Base-by-base conservation (phyloP, 225 moss, liverwort and hornwort genomes). In the Marchantia polymorpha region DNA sequence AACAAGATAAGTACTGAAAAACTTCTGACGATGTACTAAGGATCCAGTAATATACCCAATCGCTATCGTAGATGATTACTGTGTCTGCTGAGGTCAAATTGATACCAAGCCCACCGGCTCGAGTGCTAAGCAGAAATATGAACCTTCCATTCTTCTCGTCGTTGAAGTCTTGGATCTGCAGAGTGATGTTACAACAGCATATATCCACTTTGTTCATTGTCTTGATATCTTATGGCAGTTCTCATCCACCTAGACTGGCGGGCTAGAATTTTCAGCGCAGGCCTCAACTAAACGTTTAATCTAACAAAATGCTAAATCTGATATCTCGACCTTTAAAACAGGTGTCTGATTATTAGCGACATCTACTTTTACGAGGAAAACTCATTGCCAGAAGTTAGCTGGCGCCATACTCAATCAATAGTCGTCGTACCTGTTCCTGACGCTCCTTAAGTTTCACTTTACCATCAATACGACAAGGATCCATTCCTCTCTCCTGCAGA, bases 61-160 rank as follows among this genome's bases (percentile, higher is more conserved):
- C 96, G 77, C 96, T 96, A 73, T 96, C 96, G 66, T 93, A 96
- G 8, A 96, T 77, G 63, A 96, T 91, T 46, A 96, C 96, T 6
- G 96, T 94, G 60, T 96, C 96, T 8, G 96, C 96, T 74, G 94
- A 82, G 51, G 94, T 94, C 72, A 96, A 85, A 75, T 96, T 96
- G 85, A 96, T 96, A 22, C 96, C 96, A 79, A 96, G 92, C n/a
- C 96, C 96, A 81, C 96, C 96, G 13, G 96, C 96, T 59, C 96
- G 89, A 55, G 96, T 96, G 83, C 96, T 96, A 39, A 96, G 75
- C 27, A 96, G 82, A 55, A 96, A 96, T 74, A 96, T 82, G 39
- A 90, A 96, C 27, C 81, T 86, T 48, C 87, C 72, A 59, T 87
- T 86, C 15, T 88, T 85, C 78, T 88, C 89, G 69, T 66, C 58